Evolutionary conservation across 495 filamentous ascomycete genomes (phyloP).

Genomic region (Penicillium manginii): DNA sequence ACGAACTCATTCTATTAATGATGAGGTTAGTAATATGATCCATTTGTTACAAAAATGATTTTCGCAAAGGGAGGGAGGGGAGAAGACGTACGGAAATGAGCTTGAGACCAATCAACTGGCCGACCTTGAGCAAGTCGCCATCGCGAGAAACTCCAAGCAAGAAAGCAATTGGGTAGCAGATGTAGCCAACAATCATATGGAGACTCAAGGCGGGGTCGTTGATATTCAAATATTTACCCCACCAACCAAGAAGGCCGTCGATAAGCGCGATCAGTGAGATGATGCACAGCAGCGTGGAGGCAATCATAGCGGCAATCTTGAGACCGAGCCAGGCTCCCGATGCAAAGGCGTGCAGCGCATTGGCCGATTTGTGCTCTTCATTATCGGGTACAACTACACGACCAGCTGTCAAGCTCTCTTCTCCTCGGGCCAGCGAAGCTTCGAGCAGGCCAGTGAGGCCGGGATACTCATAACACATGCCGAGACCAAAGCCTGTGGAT

Average conservation of each 20-base stretch:
- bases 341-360: conserved; percentile 82
- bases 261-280: conserved; percentile 76
- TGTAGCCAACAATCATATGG: conserved; percentile 77
- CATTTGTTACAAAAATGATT: not conserved
- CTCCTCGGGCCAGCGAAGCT: conserved; percentile 85
- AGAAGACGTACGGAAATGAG: conserved; percentile 63
- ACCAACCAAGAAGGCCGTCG: conserved; percentile 85
- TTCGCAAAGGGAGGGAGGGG: not conserved
- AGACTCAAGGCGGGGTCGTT: conserved; percentile 69
- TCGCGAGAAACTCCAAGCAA: conserved; percentile 80
- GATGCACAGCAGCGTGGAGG: conserved; percentile 78
- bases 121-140: conserved; percentile 72
- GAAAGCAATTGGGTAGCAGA: conserved; percentile 85
- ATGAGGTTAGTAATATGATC: not conserved
- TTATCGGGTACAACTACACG: conserved; percentile 77
- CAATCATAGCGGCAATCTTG: conserved; percentile 86
- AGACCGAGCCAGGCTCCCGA: conserved; percentile 87
- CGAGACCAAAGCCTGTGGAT: conserved; percentile 85
- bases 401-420: conserved; percentile 81
- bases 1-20: conserved; percentile 63
- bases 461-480: conserved; percentile 90
- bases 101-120: conserved; percentile 80
- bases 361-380: conserved; percentile 67
- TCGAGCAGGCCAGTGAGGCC: conserved; percentile 81
- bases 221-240: conserved; percentile 82